These are phyloP conservation scores for Scenedesmus sp. DNA, from an alignment of 163 green algal genomes.

Conservation along the genomic window DNA sequence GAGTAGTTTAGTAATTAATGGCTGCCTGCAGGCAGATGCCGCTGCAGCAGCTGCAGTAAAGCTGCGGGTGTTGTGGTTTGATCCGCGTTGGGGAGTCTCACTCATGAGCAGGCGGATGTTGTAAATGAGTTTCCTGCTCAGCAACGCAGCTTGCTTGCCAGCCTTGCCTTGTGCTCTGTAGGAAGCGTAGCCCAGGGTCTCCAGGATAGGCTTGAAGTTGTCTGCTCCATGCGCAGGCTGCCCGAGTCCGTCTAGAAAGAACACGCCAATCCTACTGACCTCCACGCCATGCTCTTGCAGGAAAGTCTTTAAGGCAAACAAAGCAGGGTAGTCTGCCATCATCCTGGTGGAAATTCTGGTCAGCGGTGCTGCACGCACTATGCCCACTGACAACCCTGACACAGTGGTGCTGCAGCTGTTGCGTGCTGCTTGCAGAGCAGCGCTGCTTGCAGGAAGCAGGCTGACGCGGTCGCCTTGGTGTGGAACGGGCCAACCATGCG, in stretches of 20 bases:
- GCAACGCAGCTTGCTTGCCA: too few relatives aligned
- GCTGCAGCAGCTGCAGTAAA: too few relatives aligned
- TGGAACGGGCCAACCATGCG: background rate
- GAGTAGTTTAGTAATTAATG: too few relatives aligned
- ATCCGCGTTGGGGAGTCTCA: too few relatives aligned
- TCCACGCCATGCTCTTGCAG: constrained; percentile 8
- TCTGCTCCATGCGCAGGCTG: background rate
- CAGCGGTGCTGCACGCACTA: background rate
- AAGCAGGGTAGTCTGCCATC: background rate
- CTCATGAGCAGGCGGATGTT: too few relatives aligned
- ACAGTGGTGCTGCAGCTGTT: background rate
- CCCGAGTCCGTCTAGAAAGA: background rate
- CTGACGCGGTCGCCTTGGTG: background rate
- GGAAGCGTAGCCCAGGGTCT: background rate
- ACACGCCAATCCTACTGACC: background rate
- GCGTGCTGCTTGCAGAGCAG: background rate
- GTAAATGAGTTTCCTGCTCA: too few relatives aligned
- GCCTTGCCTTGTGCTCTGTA: constrained; percentile 8
- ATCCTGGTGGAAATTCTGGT: background rate
- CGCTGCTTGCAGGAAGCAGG: background rate
- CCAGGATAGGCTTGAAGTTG: constrained; percentile 15
- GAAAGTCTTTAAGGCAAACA: background rate
- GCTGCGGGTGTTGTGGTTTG: too few relatives aligned
- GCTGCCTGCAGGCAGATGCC: too few relatives aligned
- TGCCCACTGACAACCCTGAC: background rate